Conservation (phyloP, 495 filamentous ascomycete genomes). For the Saxispiralis lemnorum region DNA sequence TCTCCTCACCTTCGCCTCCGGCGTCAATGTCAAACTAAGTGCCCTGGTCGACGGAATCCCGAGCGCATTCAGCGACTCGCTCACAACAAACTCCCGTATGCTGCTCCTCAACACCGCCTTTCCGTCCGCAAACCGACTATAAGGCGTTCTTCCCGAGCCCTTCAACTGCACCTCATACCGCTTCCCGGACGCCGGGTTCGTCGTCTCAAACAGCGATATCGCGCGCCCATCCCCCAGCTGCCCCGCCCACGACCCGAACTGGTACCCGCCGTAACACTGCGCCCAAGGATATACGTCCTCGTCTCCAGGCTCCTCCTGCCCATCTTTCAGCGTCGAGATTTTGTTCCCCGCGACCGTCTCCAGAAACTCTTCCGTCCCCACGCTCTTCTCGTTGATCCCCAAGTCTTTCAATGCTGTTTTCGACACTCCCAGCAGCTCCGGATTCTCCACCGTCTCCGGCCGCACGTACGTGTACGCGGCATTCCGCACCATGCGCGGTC, state of each 20-base stretch:
- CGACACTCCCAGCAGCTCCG: slow-evolving; percentile 68
- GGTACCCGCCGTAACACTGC: slow-evolving; percentile 87
- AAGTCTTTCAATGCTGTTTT: slow-evolving; percentile 60
- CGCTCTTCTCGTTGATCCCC: slow-evolving; percentile 48
- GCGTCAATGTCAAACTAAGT: slow-evolving; percentile 59
- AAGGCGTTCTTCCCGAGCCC: slow-evolving; percentile 82
- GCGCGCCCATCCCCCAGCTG: slow-evolving; percentile 91
- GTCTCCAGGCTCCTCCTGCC: slow-evolving; percentile 24
- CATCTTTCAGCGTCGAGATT: slow-evolving; percentile 33
- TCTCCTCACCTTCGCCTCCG: slow-evolving; percentile 50
- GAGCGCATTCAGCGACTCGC: slow-evolving; percentile 63
- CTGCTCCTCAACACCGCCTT: slow-evolving; percentile 81
- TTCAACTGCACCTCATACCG: slow-evolving; percentile 89
- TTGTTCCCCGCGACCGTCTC: slow-evolving; percentile 63
- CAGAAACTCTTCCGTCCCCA: slow-evolving; percentile 56
- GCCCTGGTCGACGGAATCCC: slow-evolving; percentile 75
- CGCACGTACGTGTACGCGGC: slow-evolving; percentile 84
- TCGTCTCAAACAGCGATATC: slow-evolving; percentile 81
- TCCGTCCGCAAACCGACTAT: slow-evolving; percentile 93
- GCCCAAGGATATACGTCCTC: slow-evolving; percentile 84
- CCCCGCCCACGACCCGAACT: slow-evolving; percentile 67
- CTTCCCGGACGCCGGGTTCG: slow-evolving; percentile 49
- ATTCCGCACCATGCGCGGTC: slow-evolving; percentile 65
- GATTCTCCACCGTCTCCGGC: slow-evolving; percentile 47
- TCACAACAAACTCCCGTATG: slow-evolving; percentile 85